Evolutionary conservation across 306 rosid species (phyloP).

Genomic region (Medicago arabica): DNA sequence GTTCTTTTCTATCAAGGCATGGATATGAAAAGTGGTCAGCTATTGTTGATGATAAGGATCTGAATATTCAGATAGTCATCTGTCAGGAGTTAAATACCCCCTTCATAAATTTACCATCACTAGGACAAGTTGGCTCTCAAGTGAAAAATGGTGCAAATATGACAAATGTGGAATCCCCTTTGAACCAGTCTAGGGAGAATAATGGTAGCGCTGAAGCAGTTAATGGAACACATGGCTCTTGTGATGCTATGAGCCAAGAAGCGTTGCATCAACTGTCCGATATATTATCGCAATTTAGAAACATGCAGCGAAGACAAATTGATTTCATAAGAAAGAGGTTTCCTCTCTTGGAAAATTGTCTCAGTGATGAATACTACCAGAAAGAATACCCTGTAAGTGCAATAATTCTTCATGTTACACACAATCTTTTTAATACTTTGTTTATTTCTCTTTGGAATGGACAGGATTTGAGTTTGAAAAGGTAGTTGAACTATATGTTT

Average conservation of each 20-base stretch:
- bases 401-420: slow-evolving; percentile 4
- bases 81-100: slow-evolving; percentile 92
- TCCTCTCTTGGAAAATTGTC: slow-evolving; percentile 89
- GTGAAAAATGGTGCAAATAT: slow-evolving; percentile 61
- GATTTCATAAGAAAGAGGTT: slow-evolving; percentile 91
- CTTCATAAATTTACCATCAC: slow-evolving; percentile 61
- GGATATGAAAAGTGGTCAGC: slow-evolving; percentile 98
- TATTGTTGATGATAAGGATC: slow-evolving; percentile 85
- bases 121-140: slow-evolving; percentile 65
- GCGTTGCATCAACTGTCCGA: slow-evolving; percentile 66
- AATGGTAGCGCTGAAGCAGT: slow-evolving; percentile 44
- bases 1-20: slow-evolving; percentile 62
- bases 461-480: slow-evolving; percentile 12
- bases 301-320: slow-evolving; percentile 89
- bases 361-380: slow-evolving; percentile 67
- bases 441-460: slow-evolving; percentile 17
- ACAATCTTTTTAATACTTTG: slow-evolving; percentile 14
- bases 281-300: slow-evolving; percentile 65
- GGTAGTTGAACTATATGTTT: neutral
- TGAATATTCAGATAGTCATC: slow-evolving; percentile 78
- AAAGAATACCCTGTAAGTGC: slow-evolving; percentile 80
- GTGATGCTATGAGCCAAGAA: slow-evolving; percentile 61
- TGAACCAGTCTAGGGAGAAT: slow-evolving; percentile 59
- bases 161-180: slow-evolving; percentile 44
- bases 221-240: slow-evolving; percentile 62